phyloP scores from a whole-genome alignment of 2,329 filamentous ascomycete species.

The Epichloe brachyelytri region DNA sequence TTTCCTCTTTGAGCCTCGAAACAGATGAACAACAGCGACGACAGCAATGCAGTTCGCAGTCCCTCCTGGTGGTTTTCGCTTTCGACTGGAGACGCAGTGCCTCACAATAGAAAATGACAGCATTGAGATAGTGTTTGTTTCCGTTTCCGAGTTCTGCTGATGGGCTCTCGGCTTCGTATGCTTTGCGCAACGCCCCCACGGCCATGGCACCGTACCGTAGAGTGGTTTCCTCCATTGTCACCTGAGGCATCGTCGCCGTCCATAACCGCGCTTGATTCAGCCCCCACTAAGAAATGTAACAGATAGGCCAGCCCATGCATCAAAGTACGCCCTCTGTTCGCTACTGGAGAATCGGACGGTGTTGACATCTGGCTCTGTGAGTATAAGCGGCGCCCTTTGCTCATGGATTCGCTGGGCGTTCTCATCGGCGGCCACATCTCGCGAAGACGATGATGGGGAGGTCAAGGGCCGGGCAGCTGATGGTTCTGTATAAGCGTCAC shows the following conservation, averaged over 20 bases:
- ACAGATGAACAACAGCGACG: slow-evolving; percentile 28
- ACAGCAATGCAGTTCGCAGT: slow-evolving; percentile 24
- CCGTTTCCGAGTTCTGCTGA: slow-evolving; percentile 10
- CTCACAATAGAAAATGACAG: slow-evolving; percentile 27
- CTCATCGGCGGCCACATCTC: slow-evolving; percentile 5
- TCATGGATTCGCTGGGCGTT: slow-evolving; percentile 18
- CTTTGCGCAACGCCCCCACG: slow-evolving; percentile 25
- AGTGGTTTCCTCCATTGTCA: slow-evolving; percentile 24
- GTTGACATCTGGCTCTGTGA: slow-evolving; percentile 22
- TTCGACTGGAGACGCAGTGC: slow-evolving; percentile 26
- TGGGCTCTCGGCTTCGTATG: slow-evolving; percentile 15
- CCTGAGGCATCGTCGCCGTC: slow-evolving; percentile 27
- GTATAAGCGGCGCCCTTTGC: slow-evolving; percentile 17
- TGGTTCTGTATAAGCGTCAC: slow-evolving; percentile 20
- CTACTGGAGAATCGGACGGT: slow-evolving; percentile 20
- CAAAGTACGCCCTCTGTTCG: slow-evolving; percentile 24
- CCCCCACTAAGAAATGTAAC: slow-evolving; percentile 22
- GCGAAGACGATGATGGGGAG: not conserved
- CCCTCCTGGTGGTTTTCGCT: slow-evolving; percentile 23
- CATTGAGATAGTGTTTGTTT: slow-evolving; percentile 27
- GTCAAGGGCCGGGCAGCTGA: slow-evolving; percentile 4
- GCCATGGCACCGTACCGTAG: slow-evolving; percentile 28
- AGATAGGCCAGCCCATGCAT: slow-evolving; percentile 24
- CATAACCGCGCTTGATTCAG: slow-evolving; percentile 22
- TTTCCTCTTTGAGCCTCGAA: slow-evolving; percentile 29